Evolutionary conservation across 2,329 filamentous ascomycete species (phyloP).

Genomic region (Calonectria crousiana): DNA sequence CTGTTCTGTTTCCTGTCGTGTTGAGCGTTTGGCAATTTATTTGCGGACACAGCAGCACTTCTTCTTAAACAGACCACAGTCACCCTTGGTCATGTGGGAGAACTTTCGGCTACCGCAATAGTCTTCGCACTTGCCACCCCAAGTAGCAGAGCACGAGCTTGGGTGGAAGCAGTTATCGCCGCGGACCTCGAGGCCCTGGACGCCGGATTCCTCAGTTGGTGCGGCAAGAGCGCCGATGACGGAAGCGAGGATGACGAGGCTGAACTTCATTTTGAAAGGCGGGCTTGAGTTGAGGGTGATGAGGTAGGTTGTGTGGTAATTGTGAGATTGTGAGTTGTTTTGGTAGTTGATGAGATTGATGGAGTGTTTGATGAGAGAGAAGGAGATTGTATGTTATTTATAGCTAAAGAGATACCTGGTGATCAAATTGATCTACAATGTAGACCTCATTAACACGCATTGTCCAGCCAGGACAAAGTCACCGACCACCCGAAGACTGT

Average conservation of each 20-base stretch:
- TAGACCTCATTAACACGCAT: neutral
- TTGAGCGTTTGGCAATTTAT: neutral
- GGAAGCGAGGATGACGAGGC: neutral
- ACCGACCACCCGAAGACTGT: neutral
- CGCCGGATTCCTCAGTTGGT: neutral
- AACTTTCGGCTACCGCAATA: neutral
- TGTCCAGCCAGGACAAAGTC: too few relatives aligned
- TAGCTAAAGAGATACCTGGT: neutral
- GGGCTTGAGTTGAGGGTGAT: neutral
- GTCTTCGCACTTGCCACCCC: slow-evolving; percentile 4
- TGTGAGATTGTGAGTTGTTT: neutral
- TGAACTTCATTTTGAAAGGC: neutral
- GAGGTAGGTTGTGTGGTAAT: neutral
- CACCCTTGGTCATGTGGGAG: neutral
- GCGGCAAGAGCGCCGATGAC: neutral
- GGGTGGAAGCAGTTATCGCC: slow-evolving; percentile 6
- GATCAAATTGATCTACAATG: neutral
- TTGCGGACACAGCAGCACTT: neutral
- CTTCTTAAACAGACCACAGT: neutral
- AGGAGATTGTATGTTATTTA: neutral
- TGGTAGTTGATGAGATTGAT: neutral
- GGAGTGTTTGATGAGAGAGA: neutral
- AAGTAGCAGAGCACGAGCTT: neutral
- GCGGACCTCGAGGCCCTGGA: neutral
- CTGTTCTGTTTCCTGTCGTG: too few relatives aligned